These are phyloP conservation scores for Pichia occidentalis DNA, from an alignment of 805 yeast species.

Conservation along the genomic window DNA sequence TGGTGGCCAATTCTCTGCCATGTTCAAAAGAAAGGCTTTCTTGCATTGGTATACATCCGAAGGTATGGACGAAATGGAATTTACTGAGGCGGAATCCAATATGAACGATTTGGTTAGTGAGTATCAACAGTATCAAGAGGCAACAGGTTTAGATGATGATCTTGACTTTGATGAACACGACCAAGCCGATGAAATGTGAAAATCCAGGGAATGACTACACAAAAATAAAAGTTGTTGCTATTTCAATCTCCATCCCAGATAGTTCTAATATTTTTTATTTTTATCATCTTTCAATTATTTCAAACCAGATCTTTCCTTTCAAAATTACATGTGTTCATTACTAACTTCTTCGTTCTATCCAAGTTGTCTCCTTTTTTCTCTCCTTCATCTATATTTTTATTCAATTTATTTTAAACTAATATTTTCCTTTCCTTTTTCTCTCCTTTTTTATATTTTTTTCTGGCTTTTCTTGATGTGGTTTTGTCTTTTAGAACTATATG, in stretches of 20 bases:
- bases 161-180: constrained; percentile 42
- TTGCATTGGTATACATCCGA: constrained; percentile 94
- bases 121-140: constrained; percentile 87
- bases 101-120: constrained; percentile 85
- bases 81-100: constrained; percentile 88
- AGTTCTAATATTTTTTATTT: no score
- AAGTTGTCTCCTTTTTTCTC: no score
- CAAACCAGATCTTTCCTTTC: no score
- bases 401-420: neutral
- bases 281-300: no score
- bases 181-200: constrained; percentile 9
- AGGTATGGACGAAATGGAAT: constrained; percentile 95
- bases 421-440: constrained; percentile 1
- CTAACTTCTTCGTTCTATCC: no score
- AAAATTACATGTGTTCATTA: no score
- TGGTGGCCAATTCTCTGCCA: constrained; percentile 82
- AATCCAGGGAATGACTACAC: neutral
- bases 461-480: constrained; percentile 4
- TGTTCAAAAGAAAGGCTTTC: constrained; percentile 92
- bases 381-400: no score
- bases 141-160: constrained; percentile 70
- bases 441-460: constrained; percentile 4
- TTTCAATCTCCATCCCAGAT: no score
- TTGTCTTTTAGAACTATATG: constrained; percentile 8
- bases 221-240: no score